A percentile compares a stretch with the other conserved stretches of the same genome.
These are phyloP conservation scores for Lotus japonicus DNA, from an alignment of 306 rosid genomes.

Conservation along the genomic window DNA sequence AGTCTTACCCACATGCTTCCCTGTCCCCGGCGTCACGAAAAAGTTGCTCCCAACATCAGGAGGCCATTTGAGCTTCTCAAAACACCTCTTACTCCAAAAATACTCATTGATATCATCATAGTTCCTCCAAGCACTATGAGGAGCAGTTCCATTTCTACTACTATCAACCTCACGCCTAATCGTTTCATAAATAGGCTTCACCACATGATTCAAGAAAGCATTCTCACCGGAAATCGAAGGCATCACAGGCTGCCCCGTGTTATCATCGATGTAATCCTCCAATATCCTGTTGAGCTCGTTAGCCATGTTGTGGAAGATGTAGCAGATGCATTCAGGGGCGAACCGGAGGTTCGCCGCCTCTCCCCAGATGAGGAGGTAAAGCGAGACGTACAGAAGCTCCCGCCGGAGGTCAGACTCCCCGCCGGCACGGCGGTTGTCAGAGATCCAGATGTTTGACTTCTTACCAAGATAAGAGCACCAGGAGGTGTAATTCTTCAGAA, in stretches of 20 bases:
- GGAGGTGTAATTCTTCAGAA: slow-evolving; percentile 55
- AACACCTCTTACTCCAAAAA: slow-evolving; percentile 86
- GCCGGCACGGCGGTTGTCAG: slow-evolving; percentile 59
- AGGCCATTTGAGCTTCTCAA: slow-evolving; percentile 91
- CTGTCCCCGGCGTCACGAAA: slow-evolving; percentile 44
- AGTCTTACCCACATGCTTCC: slow-evolving; percentile 84
- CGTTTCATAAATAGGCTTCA: slow-evolving; percentile 82
- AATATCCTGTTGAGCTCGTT: slow-evolving; percentile 70
- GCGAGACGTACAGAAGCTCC: slow-evolving; percentile 74
- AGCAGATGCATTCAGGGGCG: slow-evolving; percentile 78
- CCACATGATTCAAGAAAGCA: slow-evolving; percentile 58
- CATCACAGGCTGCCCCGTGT: slow-evolving; percentile 80
- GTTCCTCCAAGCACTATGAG: slow-evolving; percentile 87
- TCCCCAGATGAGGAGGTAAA: slow-evolving; percentile 86
- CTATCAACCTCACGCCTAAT: slow-evolving; percentile 67
- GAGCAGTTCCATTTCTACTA: slow-evolving; percentile 75
- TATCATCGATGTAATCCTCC: slow-evolving; percentile 83
- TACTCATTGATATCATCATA: slow-evolving; percentile 93
- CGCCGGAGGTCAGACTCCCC: slow-evolving; percentile 53
- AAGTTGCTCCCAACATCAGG: slow-evolving; percentile 68
- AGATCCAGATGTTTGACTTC: slow-evolving; percentile 81
- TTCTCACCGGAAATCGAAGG: slow-evolving; percentile 78
- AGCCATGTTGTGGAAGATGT: slow-evolving; percentile 83
- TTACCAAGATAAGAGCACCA: slow-evolving; percentile 95
- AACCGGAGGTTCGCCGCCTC: slow-evolving; percentile 88